phyloP scores from a whole-genome alignment of 495 filamentous ascomycete genomes.

The Pyrenula massariospora region DNA sequence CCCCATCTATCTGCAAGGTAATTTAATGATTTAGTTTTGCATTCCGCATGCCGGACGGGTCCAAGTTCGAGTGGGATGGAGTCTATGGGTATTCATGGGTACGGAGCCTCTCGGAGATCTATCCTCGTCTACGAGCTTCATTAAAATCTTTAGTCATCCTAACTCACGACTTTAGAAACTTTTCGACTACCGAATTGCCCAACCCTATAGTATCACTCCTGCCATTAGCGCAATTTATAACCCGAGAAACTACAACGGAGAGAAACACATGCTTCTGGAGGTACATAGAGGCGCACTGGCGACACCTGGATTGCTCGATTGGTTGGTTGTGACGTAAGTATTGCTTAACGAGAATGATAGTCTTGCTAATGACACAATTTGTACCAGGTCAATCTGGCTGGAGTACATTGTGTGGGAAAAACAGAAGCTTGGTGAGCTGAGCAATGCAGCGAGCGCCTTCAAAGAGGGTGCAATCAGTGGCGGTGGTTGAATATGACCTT shows the following conservation, averaged over 20 bases:
- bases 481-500: too few species aligned
- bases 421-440: neutral
- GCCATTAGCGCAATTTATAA: neutral
- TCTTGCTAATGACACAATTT: too few species aligned
- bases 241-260: neutral
- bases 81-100: neutral
- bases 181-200: neutral
- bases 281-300: neutral
- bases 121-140: too few species aligned
- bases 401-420: neutral
- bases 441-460: too few species aligned
- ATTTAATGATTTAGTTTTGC: neutral
- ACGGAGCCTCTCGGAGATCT: neutral
- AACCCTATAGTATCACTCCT: neutral
- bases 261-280: neutral
- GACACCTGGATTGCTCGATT: neutral
- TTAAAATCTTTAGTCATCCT: neutral
- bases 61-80: neutral
- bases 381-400: neutral
- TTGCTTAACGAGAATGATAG: too few species aligned
- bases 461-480: too few species aligned
- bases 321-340: neutral
- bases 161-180: neutral
- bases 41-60: neutral
- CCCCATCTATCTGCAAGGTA: neutral